Conservation (phyloP, 129 eudicot genomes). For the Helianthus tuberosus region DNA sequence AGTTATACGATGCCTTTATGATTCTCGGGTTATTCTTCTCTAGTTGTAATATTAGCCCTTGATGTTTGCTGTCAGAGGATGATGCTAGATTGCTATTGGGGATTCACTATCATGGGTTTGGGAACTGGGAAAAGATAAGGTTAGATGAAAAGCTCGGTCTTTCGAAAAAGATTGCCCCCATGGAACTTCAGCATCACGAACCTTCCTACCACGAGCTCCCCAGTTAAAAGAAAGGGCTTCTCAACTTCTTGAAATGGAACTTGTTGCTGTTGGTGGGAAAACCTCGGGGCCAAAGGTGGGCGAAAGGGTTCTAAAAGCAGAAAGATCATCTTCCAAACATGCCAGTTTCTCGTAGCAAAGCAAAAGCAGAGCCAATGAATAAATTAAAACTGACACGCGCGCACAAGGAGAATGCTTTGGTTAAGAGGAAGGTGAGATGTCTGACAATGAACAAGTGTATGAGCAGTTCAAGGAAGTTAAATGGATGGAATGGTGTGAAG, state of each 20-base stretch:
- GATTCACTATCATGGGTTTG: constrained; percentile 92
- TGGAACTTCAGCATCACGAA: constrained; percentile 98
- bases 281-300: constrained; percentile 52
- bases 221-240: constrained; percentile 94
- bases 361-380: constrained; percentile 46
- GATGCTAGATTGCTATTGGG: constrained; percentile 96
- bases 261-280: constrained; percentile 81
- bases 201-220: constrained; percentile 97
- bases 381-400: constrained; percentile 48
- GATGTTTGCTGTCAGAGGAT: constrained; percentile 60
- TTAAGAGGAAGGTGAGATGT: constrained; percentile 99
- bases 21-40: no score
- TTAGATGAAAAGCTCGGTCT: constrained; percentile 88
- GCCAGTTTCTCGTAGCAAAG: constrained; percentile 50
- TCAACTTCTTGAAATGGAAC: constrained; percentile 97
- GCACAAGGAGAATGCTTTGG: constrained; percentile 70
- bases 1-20: constrained; percentile 25
- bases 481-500: constrained; percentile 99
- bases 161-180: constrained; percentile 93
- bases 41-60: constrained; percentile 10
- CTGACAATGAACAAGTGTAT: constrained; percentile 89
- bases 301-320: constrained; percentile 75
- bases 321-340: constrained; percentile 43
- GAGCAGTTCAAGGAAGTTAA: constrained; percentile 96
- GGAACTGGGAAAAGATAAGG: constrained; percentile 97